Percentiles rank a stretch among this genome's conserved stretches.
phyloP scores from a whole-genome alignment of 352 stramenopile species.

The Pythium myriotylum region DNA sequence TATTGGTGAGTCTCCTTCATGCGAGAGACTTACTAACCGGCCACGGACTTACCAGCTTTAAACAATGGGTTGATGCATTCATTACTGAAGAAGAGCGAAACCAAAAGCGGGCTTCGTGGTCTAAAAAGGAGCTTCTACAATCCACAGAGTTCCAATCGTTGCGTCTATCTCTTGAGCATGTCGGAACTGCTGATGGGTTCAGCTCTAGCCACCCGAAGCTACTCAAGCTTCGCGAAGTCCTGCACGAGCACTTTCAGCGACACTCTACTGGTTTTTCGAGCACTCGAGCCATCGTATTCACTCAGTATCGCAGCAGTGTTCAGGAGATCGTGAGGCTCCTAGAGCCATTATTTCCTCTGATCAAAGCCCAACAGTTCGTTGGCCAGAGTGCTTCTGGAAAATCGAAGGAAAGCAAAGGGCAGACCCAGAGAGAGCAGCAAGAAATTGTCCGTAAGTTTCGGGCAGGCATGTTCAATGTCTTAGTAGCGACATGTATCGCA shows the following conservation, averaged over 20 bases:
- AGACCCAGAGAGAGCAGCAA: constrained; percentile 96
- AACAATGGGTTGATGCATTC: constrained; percentile 66
- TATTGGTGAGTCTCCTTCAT: constrained; percentile 77
- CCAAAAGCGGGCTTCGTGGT: constrained; percentile 60
- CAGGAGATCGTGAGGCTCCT: constrained; percentile 92
- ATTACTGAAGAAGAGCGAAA: constrained; percentile 46
- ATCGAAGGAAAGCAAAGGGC: constrained; percentile 82
- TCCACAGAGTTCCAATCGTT: constrained; percentile 74
- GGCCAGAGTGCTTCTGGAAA: constrained; percentile 90
- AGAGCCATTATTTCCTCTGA: constrained; percentile 55
- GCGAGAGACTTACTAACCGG: constrained; percentile 76
- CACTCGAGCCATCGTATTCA: constrained; percentile 98
- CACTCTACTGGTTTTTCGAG: constrained; percentile 68
- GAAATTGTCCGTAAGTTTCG: constrained; percentile 93
- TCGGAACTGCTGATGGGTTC: constrained; percentile 17
- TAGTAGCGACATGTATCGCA: constrained; percentile 95
- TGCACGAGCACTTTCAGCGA: constrained; percentile 87
- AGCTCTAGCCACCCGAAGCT: constrained; percentile 72
- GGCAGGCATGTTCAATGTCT: constrained; percentile 87
- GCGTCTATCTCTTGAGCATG: constrained; percentile 43
- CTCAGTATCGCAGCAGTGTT: constrained; percentile 95
- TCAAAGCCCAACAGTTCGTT: constrained; percentile 93
- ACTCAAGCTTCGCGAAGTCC: constrained; percentile 90
- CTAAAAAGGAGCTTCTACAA: constrained; percentile 78
- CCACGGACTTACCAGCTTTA: constrained; percentile 78